Conservation (phyloP, 169 alveolate genomes). For the Cryptosporidium sp. region DNA sequence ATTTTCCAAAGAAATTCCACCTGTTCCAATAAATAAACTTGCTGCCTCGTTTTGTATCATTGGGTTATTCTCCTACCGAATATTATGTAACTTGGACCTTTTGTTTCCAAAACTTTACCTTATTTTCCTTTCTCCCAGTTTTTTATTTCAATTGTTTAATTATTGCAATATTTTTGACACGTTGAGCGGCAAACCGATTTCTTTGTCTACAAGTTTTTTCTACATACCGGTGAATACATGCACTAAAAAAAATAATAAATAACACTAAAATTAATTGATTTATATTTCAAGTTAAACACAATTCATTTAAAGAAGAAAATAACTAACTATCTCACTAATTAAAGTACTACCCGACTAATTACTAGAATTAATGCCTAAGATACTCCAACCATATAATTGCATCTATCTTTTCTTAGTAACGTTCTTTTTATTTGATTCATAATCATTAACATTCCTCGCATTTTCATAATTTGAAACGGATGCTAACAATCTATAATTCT, state of each 20-base stretch:
- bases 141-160: not conserved
- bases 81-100: not conserved
- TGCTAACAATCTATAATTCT: not conserved
- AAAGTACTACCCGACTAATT: too few species aligned
- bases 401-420: too few species aligned
- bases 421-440: too few species aligned
- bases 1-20: constrained; percentile 36
- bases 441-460: too few species aligned
- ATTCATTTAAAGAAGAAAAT: too few species aligned
- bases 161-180: not conserved
- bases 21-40: constrained; percentile 25
- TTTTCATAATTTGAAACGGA: too few species aligned
- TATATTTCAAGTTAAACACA: too few species aligned
- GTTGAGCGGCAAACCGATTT: not conserved
- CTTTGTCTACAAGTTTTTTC: not conserved
- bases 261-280: too few species aligned
- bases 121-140: not conserved
- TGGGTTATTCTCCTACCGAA: not conserved
- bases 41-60: not conserved
- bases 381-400: too few species aligned
- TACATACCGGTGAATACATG: not conserved
- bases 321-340: too few species aligned
- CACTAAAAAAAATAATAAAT: not conserved
- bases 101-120: not conserved
- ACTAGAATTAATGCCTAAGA: too few species aligned